Evolutionary conservation across 2,329 filamentous ascomycete species (phyloP).

Genomic region (Venturia pyrina): DNA sequence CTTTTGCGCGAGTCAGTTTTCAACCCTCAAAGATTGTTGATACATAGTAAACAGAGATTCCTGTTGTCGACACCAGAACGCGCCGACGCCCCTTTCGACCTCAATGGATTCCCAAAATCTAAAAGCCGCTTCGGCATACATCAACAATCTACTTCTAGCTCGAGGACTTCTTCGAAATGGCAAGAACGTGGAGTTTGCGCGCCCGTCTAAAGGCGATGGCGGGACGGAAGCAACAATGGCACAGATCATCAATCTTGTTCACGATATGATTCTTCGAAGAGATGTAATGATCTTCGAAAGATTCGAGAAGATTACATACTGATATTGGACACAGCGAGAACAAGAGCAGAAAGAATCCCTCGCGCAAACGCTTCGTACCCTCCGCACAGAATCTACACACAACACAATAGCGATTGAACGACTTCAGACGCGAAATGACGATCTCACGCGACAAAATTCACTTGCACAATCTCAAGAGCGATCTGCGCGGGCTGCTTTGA

Average conservation of each 20-base stretch:
- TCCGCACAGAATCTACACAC: conserved; percentile 66
- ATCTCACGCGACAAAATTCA: conserved; percentile 47
- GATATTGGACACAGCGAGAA: conserved; percentile 54
- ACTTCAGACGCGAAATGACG: conserved; percentile 44
- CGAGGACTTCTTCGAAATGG: conserved; percentile 53
- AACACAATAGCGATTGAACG: conserved; percentile 59
- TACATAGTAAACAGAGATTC: background rate
- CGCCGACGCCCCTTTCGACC: background rate
- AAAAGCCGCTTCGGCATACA: conserved; percentile 51
- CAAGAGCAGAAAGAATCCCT: conserved; percentile 79
- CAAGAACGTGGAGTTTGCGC: conserved; percentile 71
- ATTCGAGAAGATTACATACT: background rate
- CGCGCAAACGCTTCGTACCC: conserved; percentile 62
- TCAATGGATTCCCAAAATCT: conserved; percentile 41
- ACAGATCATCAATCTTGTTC: conserved; percentile 82
- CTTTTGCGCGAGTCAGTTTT: background rate
- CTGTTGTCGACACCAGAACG: background rate
- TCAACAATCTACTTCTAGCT: conserved; percentile 57
- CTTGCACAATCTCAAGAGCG: conserved; percentile 61
- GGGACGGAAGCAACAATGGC: conserved; percentile 64
- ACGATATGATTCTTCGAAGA: conserved; percentile 81
- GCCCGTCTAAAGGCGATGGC: conserved; percentile 53
- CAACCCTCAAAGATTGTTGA: background rate
- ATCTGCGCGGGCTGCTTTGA: conserved; percentile 57
- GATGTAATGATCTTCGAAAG: conserved; percentile 52